Evolutionary conservation across 2,329 filamentous ascomycete genomes (phyloP).

Genomic region (Ophioceras dolichostomum): DNA sequence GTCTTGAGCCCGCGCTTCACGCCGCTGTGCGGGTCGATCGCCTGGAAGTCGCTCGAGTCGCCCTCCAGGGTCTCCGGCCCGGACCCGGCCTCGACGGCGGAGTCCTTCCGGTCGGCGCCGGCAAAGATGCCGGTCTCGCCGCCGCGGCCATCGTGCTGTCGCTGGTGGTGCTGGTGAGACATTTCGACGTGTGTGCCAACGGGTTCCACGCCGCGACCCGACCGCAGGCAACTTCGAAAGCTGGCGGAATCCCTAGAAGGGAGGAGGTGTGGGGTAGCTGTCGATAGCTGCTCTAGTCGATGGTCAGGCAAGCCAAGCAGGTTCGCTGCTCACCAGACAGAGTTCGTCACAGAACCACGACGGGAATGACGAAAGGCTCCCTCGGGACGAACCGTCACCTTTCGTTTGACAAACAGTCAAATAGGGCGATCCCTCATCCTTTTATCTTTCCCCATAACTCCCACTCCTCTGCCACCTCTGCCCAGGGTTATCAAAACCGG

Average conservation of each 20-base stretch:
- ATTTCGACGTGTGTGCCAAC: neutral
- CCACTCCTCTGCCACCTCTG: neutral
- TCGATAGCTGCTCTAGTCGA: too few relatives aligned
- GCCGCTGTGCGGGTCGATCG: slow-evolving; percentile 48
- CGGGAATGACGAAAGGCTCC: too few relatives aligned
- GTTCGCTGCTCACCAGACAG: too few relatives aligned
- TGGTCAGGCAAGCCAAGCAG: too few relatives aligned
- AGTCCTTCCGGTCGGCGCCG: neutral
- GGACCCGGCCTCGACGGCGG: too few relatives aligned
- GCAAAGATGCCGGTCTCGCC: neutral
- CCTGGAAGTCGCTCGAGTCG: slow-evolving; percentile 20
- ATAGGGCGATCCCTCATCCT: too few relatives aligned
- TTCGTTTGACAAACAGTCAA: too few relatives aligned
- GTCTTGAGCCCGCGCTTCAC: slow-evolving; percentile 60
- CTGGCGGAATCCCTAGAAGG: too few relatives aligned
- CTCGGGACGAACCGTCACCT: too few relatives aligned
- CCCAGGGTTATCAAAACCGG: neutral
- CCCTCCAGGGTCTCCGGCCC: neutral
- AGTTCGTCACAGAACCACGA: too few relatives aligned
- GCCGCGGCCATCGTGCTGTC: neutral
- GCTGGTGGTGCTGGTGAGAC: neutral
- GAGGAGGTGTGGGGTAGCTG: too few relatives aligned
- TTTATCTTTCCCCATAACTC: neutral
- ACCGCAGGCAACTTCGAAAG: neutral
- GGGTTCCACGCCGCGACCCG: too few relatives aligned